phyloP scores from a whole-genome alignment of 2,329 filamentous ascomycete species.

The Xylaria sp. region DNA sequence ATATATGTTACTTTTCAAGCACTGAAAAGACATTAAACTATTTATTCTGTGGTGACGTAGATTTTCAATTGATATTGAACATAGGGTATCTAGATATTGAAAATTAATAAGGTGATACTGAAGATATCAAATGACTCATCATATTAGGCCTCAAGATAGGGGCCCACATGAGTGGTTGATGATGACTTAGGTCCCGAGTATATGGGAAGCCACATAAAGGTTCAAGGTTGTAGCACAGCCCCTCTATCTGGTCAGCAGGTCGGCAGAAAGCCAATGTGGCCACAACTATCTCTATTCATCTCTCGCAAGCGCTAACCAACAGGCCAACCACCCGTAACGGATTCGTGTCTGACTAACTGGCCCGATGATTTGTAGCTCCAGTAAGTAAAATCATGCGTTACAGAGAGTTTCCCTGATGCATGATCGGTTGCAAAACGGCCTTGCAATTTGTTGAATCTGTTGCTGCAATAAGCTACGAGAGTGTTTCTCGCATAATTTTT shows the following conservation, averaged over 20 bases:
- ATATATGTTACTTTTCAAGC: no score
- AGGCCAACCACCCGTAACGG: no score
- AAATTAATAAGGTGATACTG: neutral
- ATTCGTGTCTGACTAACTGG: no score
- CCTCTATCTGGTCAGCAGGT: neutral
- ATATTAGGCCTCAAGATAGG: neutral
- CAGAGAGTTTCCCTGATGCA: neutral
- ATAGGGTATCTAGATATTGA: no score
- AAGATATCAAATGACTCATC: neutral
- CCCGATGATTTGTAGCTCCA: no score
- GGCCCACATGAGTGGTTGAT: neutral
- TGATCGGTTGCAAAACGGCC: neutral
- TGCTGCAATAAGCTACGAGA: neutral
- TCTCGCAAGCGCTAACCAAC: no score
- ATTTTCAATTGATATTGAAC: no score
- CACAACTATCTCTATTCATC: neutral
- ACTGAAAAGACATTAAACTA: no score
- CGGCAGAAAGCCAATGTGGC: neutral
- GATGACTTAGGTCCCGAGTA: neutral
- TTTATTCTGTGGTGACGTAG: no score
- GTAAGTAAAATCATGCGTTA: neutral
- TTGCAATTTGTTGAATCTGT: neutral
- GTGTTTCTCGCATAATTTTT: neutral
- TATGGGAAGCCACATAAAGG: neutral
- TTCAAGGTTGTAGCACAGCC: neutral